Evolutionary conservation across 352 stramenopile species (phyloP), one percentile per base, ranked within the genome.

Genomic region (Phytophthora lateralis): DNA sequence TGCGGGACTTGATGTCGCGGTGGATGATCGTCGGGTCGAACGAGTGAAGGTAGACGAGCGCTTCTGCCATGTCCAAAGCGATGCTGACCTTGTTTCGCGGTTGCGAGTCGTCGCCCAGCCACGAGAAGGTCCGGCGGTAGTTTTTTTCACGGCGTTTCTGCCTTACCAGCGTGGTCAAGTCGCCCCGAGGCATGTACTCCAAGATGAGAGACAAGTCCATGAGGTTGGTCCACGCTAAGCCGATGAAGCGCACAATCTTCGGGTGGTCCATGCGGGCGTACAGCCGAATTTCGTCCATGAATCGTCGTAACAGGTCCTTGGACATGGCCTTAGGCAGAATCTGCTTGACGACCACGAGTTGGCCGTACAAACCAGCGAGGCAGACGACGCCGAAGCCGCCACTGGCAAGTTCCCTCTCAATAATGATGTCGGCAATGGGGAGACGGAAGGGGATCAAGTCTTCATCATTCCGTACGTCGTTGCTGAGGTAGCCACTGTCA

Each of bases 381-480:
- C 80, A 75, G 9, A 91, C 78, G 52, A 82, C 42, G 0, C 82
- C 82, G 44, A 83, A 91, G 26, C 79, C 82, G 4, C 82, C 82
- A 14, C 45, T 69, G 0, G 79, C 78, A 15, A 90, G 51, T 54
- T 75, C 58, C 10, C 69, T 39, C 15, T 69, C 39, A 34, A 83
- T 67, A 18, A 61, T 21, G 39, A 91, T 70, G 37, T 88, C 78
- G 11, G 70, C 64, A 14, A 76, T 66, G 2, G 76, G 65, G 15
- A 91, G 35, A 1, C 82, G 76, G 44, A 75, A 88, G 10, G 72
- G 65, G 21, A 86, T 73, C 30, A 91, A 58, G 18, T 76, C 52
- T 29, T 85, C 76, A 43, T 91, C 82, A 34, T 82, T 87, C 3
- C 82, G 68, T 5, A 91, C 77, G 60, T 91, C 82, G 43, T 89